Percentiles rank a stretch among this genome's conserved stretches.
Evolutionary conservation across 176 grass and related monocot species (phyloP).

Genomic region (Oryza longistaminata): DNA sequence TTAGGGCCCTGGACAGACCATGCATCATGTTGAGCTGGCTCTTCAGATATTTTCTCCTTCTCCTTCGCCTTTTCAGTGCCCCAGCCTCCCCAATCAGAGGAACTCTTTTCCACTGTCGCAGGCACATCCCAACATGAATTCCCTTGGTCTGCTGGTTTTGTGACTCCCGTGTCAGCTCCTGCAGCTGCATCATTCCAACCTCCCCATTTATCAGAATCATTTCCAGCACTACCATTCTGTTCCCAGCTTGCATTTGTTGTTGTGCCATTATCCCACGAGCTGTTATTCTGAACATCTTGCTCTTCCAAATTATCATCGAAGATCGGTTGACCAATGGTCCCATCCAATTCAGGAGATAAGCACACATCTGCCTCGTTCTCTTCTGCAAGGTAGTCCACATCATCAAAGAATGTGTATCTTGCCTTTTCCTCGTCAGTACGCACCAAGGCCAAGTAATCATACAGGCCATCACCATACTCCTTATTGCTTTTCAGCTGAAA

Average conservation of each 20-base stretch:
- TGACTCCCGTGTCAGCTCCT: slow-evolving; percentile 33
- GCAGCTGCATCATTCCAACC: slow-evolving; percentile 53
- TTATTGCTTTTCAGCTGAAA: slow-evolving; percentile 69
- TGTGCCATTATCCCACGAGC: slow-evolving; percentile 43
- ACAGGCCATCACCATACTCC: slow-evolving; percentile 70
- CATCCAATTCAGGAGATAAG: slow-evolving; percentile 73
- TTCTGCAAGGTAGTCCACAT: slow-evolving; percentile 81
- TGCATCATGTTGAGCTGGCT: slow-evolving; percentile 32
- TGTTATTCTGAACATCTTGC: slow-evolving; percentile 45
- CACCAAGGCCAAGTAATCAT: slow-evolving; percentile 85
- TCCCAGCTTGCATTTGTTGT: slow-evolving; percentile 48
- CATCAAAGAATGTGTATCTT: slow-evolving; percentile 55
- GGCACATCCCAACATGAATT: slow-evolving; percentile 46
- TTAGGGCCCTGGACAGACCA: slow-evolving; percentile 38
- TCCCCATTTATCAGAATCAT: slow-evolving; percentile 61
- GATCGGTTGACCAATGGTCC: slow-evolving; percentile 53
- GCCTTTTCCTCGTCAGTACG: slow-evolving; percentile 59
- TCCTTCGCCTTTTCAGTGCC: slow-evolving; percentile 37
- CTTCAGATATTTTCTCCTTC: slow-evolving; percentile 28
- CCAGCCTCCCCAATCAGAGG: slow-evolving; percentile 52
- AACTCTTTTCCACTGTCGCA: slow-evolving; percentile 29
- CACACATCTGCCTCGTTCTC: slow-evolving; percentile 56
- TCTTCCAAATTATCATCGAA: slow-evolving; percentile 74
- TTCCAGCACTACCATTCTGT: slow-evolving; percentile 40
- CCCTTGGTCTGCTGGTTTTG: slow-evolving; percentile 46